Conservation (phyloP, 163 green algal genomes). For the Smithsoniella earleae region DNA sequence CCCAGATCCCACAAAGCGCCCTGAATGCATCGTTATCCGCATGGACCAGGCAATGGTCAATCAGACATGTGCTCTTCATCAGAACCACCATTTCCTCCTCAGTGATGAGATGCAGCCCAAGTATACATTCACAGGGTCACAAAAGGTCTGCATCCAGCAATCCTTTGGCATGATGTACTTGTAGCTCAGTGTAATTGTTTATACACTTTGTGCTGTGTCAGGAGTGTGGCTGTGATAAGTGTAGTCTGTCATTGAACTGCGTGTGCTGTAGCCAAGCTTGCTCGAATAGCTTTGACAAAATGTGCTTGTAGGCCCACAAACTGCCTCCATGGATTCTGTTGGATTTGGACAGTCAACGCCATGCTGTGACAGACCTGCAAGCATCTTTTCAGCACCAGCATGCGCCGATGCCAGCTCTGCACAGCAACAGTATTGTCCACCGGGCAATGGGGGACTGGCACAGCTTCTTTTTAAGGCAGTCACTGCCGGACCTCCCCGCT, state of each 20-base stretch:
- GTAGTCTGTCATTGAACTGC: not conserved
- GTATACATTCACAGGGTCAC: not conserved
- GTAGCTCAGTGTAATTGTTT: not conserved
- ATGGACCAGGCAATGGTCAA: conserved; percentile 28
- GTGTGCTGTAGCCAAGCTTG: not conserved
- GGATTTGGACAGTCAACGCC: conserved; percentile 23
- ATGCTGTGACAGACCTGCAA: conserved; percentile 7
- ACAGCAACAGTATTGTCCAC: not conserved
- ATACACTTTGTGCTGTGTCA: not conserved
- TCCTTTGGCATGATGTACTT: not conserved
- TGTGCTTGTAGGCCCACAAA: not conserved
- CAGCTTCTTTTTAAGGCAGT: not conserved
- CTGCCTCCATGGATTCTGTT: conserved; percentile 19
- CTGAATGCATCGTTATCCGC: conserved; percentile 29
- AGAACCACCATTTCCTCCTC: conserved; percentile 24
- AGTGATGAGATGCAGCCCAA: conserved; percentile 22
- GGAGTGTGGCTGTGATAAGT: not conserved
- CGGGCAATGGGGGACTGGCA: conserved; percentile 14
- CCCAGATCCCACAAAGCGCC: conserved; percentile 19
- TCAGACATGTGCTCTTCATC: conserved; percentile 20
- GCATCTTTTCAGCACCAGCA: not conserved
- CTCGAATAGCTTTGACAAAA: not conserved
- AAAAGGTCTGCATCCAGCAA: not conserved
- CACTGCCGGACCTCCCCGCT: not conserved
- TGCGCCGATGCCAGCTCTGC: conserved; percentile 12